Conservation (phyloP, 2,329 filamentous ascomycete genomes). For the Cladophialophora exuberans region DNA sequence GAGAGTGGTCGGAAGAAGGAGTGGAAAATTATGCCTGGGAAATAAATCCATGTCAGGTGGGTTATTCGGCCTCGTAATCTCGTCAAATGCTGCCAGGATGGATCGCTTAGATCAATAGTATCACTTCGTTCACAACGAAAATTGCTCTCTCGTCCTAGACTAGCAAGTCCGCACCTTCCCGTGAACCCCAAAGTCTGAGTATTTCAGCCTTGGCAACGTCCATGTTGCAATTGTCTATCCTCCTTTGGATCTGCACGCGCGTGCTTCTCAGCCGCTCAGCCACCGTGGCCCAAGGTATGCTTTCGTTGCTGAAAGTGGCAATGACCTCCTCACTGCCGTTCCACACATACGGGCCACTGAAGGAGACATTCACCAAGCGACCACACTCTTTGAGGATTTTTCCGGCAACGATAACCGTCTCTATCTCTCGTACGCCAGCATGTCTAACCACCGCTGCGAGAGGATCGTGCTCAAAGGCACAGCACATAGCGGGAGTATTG, state of each 20-base stretch:
- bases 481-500: conserved; percentile 9
- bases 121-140: background rate
- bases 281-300: conserved; percentile 2
- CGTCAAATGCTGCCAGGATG: too few relatives aligned
- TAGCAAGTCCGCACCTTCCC: background rate
- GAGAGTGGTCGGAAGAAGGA: background rate
- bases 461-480: conserved; percentile 7
- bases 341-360: background rate
- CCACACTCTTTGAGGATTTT: conserved; percentile 9
- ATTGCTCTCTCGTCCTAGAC: background rate
- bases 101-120: too few relatives aligned
- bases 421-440: conserved; percentile 4
- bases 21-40: background rate
- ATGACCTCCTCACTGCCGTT: background rate
- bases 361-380: conserved; percentile 1
- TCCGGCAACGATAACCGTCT: background rate
- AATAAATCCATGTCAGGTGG: too few relatives aligned
- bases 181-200: conserved; percentile 5
- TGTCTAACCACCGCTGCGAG: conserved; percentile 6
- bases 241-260: conserved; percentile 2
- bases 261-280: conserved; percentile 2
- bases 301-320: background rate
- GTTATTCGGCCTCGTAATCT: too few relatives aligned
- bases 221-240: conserved; percentile 9
- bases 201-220: conserved; percentile 4